A percentile compares a stretch with the other conserved stretches of the same genome.
These are phyloP conservation scores for Caryopteris hybrid DNA, from an alignment of 305 asterid species.

Conservation along the genomic window DNA sequence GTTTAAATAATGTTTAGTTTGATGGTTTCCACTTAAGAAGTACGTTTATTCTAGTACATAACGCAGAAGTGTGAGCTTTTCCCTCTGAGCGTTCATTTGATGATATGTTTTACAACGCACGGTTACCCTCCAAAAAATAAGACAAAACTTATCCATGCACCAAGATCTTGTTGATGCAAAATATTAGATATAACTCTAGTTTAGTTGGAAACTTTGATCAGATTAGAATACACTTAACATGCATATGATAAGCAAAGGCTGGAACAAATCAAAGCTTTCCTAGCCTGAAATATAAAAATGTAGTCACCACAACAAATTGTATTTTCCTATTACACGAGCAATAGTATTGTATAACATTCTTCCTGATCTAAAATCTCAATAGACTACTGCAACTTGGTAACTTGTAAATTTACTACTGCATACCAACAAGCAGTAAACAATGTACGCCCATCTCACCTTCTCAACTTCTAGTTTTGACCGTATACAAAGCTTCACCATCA, in stretches of 20 bases:
- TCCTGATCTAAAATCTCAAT: neutral
- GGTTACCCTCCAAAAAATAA: neutral
- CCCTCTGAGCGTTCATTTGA: neutral
- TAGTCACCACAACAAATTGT: neutral
- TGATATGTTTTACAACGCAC: neutral
- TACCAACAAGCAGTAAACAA: neutral
- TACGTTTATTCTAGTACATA: neutral
- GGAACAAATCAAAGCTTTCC: neutral
- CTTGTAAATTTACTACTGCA: neutral
- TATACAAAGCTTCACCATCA: conserved; percentile 75
- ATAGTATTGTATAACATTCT: neutral
- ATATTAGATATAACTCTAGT: neutral
- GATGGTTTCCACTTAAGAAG: neutral
- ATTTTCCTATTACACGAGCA: neutral
- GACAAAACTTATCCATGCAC: neutral
- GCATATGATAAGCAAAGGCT: neutral
- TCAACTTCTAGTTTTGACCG: conserved; percentile 60
- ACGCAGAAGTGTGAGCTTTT: neutral
- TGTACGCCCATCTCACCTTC: conserved; percentile 45
- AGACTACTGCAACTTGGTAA: neutral
- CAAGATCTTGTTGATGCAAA: neutral
- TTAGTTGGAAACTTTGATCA: neutral
- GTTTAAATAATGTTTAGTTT: neutral
- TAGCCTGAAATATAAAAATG: neutral
- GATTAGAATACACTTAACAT: neutral